phyloP scores from a whole-genome alignment of 805 yeast species.

The Zygosaccharomyces bisporus region DNA sequence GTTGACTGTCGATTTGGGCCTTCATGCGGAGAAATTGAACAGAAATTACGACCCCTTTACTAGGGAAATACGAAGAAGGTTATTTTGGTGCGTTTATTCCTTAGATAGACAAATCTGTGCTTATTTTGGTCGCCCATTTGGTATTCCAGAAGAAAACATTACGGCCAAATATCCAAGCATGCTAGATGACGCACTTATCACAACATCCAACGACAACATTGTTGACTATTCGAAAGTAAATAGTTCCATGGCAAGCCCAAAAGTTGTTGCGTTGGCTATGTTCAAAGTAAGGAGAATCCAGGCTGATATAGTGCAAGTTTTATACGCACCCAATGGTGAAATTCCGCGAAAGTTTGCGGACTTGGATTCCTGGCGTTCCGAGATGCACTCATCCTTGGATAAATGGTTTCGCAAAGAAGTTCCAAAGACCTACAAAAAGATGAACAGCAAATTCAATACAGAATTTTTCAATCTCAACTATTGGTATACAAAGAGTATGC shows the following conservation, averaged over 20 bases:
- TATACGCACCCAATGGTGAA: constrained; percentile 65
- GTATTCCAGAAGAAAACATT: constrained; percentile 79
- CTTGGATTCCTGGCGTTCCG: constrained; percentile 60
- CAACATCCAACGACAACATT: constrained; percentile 33
- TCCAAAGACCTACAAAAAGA: constrained; percentile 53
- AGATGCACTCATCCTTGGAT: constrained; percentile 50
- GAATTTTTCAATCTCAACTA: constrained; percentile 72
- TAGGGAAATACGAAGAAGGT: constrained; percentile 65
- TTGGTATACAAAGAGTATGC: constrained; percentile 64
- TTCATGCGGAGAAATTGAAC: constrained; percentile 61
- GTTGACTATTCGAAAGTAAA: constrained; percentile 40
- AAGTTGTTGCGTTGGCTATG: constrained; percentile 61
- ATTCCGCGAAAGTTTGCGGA: constrained; percentile 58
- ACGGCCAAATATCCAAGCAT: constrained; percentile 67
- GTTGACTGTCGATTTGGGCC: constrained; percentile 76
- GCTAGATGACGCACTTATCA: constrained; percentile 67
- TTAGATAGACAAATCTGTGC: constrained; percentile 83
- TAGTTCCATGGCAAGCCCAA: constrained; percentile 56
- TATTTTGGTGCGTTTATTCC: constrained; percentile 88
- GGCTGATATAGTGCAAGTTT: constrained; percentile 65
- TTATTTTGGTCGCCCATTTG: constrained; percentile 82
- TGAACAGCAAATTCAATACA: constrained; percentile 71
- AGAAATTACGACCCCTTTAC: constrained; percentile 48
- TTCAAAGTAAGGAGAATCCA: constrained; percentile 70
- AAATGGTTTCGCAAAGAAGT: constrained; percentile 55